Evolutionary conservation across 2,329 filamentous ascomycete genomes (phyloP), one percentile per base, ranked within the genome.

Genomic region (Aspergillus clavatus): DNA sequence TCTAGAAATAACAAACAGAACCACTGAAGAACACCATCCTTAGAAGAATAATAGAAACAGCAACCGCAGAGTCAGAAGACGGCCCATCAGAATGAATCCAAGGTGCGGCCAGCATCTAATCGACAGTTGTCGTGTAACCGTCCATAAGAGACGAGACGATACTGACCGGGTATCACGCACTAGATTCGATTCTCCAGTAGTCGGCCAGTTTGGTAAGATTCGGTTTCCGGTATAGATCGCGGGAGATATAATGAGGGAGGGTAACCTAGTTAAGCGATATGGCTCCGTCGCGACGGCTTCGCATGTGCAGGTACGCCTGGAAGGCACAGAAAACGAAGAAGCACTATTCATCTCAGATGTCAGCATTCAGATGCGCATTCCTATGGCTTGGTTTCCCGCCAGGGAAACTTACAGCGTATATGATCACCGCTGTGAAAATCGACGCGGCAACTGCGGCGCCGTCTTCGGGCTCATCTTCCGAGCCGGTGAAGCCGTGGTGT

Each of bases 241-340:
- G 45, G 54, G 46, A 46, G 46, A 53, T 50, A 22, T 37, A 51
- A 41, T 54, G 44, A 43, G 33, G 49, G 46, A 40, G 41, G 39
- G 42, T 49, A 31, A 41, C 35, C 47, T 63, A 81, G 58, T 74
- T 78, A 65, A 95, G 75, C 48, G 86, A 82, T 72, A 95, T 95
- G 51, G 88, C 86, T 53, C 90, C 90, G 65, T 86, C 79, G 68
- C 87, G 79, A 70, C 82, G 89, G 69, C 90, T 85, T 68, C 89
- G 84, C 59, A 88, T 72, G 70, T 97, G 89, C 50, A 96, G 78
- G 62, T 86, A 81, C 52, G 89, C 91, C 69, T 97, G 91, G 56
- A 90, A 81, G 46, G 85, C 87, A 71, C 91, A 97, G 73, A 95
- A 96, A 40, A 94, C 77, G 45, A 96, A 80, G 76, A 97, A 97